These are phyloP conservation scores for Phytopythium ostracodes DNA, from an alignment of 352 stramenopile genomes.

Conservation along the genomic window DNA sequence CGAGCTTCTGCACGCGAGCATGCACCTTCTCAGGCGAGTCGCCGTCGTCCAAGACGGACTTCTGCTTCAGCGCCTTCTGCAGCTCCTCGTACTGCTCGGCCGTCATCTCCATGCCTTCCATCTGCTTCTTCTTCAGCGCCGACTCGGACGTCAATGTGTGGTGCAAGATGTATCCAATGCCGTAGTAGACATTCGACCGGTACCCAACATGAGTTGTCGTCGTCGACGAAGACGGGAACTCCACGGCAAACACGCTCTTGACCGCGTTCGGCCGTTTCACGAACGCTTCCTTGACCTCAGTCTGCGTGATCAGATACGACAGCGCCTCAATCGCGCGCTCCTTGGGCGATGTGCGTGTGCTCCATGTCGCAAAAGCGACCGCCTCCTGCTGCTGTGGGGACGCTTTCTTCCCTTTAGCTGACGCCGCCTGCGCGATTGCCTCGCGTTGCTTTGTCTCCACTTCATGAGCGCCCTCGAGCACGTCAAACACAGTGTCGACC, in stretches of 20 bases:
- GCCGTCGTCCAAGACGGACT: conserved; percentile 91
- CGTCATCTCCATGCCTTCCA: conserved; percentile 95
- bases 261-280: conserved; percentile 51
- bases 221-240: conserved; percentile 40
- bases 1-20: conserved; percentile 48
- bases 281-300: conserved; percentile 74
- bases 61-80: conserved; percentile 91
- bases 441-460: conserved; percentile 37
- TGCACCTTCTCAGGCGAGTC: conserved; percentile 78
- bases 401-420: conserved; percentile 17
- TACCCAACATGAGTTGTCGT: conserved; percentile 41
- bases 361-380: conserved; percentile 3
- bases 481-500: conserved; percentile 68
- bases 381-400: conserved; percentile 17
- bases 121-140: conserved; percentile 94
- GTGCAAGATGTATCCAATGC: conserved; percentile 93
- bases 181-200: conserved; percentile 89
- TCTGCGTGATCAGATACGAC: conserved; percentile 84
- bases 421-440: neutral
- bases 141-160: conserved; percentile 92
- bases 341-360: conserved; percentile 55
- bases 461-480: conserved; percentile 56
- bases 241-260: conserved; percentile 64
- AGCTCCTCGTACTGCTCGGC: conserved; percentile 98
- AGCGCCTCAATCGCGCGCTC: conserved; percentile 80